Conservation (phyloP, 1,284 basidiomycete species). For the Malassezia psittaci region DNA sequence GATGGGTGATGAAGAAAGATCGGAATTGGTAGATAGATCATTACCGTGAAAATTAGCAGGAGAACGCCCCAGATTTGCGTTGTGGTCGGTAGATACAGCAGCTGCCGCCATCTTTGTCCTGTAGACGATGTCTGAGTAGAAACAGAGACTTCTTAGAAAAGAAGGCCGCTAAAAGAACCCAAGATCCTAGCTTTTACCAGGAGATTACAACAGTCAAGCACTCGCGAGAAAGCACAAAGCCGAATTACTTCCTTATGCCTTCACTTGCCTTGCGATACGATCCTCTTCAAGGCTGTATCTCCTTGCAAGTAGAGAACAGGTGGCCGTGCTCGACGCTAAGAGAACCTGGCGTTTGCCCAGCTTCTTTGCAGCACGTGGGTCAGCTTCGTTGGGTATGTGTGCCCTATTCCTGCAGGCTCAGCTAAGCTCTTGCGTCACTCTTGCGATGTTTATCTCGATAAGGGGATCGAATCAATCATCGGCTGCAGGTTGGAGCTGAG, state of each 20-base stretch:
- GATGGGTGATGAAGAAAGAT: neutral
- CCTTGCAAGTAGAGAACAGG: neutral
- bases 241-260: no score
- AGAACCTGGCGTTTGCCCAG: neutral
- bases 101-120: neutral
- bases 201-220: no score
- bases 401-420: neutral
- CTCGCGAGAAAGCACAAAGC: no score
- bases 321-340: neutral
- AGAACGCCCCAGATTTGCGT: neutral
- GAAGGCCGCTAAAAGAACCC: no score
- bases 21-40: neutral
- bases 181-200: no score
- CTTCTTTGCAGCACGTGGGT: neutral
- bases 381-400: conserved; percentile 3
- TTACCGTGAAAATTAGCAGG: neutral
- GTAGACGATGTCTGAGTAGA: no score
- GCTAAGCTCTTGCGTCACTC: neutral
- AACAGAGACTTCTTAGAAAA: no score
- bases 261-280: no score
- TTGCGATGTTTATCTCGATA: neutral
- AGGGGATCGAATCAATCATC: neutral
- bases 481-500: neutral
- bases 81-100: neutral
- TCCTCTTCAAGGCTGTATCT: no score